A percentile compares a stretch with the other conserved stretches of the same genome.
phyloP scores from a whole-genome alignment of 139 green algal species.

The Tetradesmus obliquus region DNA sequence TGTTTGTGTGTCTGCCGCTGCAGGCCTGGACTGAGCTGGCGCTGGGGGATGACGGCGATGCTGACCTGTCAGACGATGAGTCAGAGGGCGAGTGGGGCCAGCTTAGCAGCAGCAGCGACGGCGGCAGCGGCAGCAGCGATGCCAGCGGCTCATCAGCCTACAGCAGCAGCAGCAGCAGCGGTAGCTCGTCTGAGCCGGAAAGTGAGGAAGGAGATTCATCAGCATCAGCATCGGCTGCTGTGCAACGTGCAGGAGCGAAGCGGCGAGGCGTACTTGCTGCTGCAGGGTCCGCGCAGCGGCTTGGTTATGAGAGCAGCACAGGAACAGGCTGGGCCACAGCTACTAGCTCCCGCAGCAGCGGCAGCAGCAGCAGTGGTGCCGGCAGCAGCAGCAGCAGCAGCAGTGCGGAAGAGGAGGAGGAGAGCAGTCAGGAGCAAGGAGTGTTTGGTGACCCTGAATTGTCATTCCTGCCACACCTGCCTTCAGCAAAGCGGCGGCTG shows the following conservation, averaged over 20 bases:
- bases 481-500: not conserved
- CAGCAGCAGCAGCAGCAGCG: not conserved
- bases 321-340: not conserved
- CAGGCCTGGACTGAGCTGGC: slow-evolving; percentile 47
- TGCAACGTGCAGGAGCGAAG: not conserved
- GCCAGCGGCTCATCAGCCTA: not conserved
- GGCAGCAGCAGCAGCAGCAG: slow-evolving; percentile 15
- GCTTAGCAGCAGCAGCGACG: not conserved
- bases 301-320: not conserved
- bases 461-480: slow-evolving; percentile 16
- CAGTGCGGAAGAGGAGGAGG: not conserved
- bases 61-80: slow-evolving; percentile 34
- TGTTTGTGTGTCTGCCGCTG: not conserved
- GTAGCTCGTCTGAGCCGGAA: not conserved
- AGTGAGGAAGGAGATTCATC: not conserved
- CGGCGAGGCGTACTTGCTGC: not conserved
- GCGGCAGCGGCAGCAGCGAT: not conserved
- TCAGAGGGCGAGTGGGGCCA: slow-evolving; percentile 23
- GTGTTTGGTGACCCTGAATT: slow-evolving; percentile 1
- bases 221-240: not conserved
- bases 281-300: not conserved
- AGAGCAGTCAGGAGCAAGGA: not conserved
- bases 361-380: slow-evolving; percentile 8
- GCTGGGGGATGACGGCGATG: not conserved
- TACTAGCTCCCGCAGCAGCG: not conserved